Evolutionary conservation across 2,329 filamentous ascomycete genomes (phyloP).

Genomic region (Myrmaecium sp.): DNA sequence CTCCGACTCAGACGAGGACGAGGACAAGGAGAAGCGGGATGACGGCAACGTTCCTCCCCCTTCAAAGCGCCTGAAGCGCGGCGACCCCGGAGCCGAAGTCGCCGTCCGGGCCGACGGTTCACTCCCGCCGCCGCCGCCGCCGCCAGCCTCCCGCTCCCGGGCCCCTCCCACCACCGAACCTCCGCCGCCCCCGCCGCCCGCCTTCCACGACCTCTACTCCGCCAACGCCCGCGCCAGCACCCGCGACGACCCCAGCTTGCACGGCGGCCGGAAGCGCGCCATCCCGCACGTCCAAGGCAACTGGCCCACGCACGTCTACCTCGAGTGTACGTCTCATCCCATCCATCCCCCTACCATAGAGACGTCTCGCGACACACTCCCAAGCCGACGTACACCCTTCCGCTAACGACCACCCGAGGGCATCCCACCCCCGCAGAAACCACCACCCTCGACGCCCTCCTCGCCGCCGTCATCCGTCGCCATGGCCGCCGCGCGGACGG

Average conservation of each 20-base stretch:
- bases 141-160: slow-evolving; percentile 3
- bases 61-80: slow-evolving; percentile 1
- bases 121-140: slow-evolving; percentile 1
- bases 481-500: neutral
- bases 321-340: slow-evolving; percentile 58
- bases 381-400: neutral
- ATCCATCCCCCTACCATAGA: slow-evolving; percentile 1
- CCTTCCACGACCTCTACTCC: slow-evolving; percentile 83
- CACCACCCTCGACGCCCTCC: slow-evolving; percentile 12
- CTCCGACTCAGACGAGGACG: slow-evolving; percentile 34
- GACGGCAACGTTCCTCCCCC: slow-evolving; percentile 1
- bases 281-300: slow-evolving; percentile 75
- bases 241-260: slow-evolving; percentile 65
- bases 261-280: slow-evolving; percentile 67
- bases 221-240: slow-evolving; percentile 62
- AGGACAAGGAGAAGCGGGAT: slow-evolving; percentile 8
- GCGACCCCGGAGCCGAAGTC: slow-evolving; percentile 1
- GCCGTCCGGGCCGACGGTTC: neutral
- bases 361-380: slow-evolving; percentile 1
- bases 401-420: slow-evolving; percentile 12
- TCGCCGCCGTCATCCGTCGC: slow-evolving; percentile 11
- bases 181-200: slow-evolving; percentile 53
- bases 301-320: slow-evolving; percentile 85
- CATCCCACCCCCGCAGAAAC: slow-evolving; percentile 19
- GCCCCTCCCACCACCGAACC: slow-evolving; percentile 6